A percentile compares a stretch with the other conserved stretches of the same genome.
Evolutionary conservation across 352 stramenopile genomes (phyloP).

Genomic region (Blastocystis sp.): DNA sequence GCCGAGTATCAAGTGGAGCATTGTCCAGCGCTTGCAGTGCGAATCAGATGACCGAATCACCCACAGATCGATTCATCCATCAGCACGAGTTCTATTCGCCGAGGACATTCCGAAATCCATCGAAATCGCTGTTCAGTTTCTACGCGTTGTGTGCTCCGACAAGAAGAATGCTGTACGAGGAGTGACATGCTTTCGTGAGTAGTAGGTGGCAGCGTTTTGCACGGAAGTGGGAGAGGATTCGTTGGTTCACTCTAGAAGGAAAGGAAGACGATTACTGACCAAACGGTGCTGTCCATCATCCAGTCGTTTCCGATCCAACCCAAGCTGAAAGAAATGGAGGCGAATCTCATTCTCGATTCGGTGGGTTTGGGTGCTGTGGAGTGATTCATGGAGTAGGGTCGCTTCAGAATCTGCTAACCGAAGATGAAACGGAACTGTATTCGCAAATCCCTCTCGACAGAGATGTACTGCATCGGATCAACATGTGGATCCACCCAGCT

Average conservation of each 20-base stretch:
- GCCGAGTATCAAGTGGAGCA: not conserved
- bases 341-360: not conserved
- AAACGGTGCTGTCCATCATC: not conserved
- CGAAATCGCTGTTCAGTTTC: not conserved
- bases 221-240: not conserved
- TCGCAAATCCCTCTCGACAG: not conserved
- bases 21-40: not conserved
- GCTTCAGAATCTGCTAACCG: not conserved
- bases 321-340: not conserved
- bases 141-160: not conserved
- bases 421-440: not conserved
- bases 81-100: not conserved
- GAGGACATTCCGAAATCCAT: not conserved
- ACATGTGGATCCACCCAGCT: not conserved
- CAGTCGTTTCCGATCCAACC: not conserved
- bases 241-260: not conserved
- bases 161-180: not conserved
- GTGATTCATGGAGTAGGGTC: not conserved
- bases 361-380: not conserved
- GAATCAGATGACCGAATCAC: not conserved
- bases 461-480: not conserved
- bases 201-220: not conserved
- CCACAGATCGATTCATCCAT: not conserved
- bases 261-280: not conserved
- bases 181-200: not conserved